Evolutionary conservation across 129 eudicot genomes (phyloP).

Genomic region (Dittrichia graveolens): DNA sequence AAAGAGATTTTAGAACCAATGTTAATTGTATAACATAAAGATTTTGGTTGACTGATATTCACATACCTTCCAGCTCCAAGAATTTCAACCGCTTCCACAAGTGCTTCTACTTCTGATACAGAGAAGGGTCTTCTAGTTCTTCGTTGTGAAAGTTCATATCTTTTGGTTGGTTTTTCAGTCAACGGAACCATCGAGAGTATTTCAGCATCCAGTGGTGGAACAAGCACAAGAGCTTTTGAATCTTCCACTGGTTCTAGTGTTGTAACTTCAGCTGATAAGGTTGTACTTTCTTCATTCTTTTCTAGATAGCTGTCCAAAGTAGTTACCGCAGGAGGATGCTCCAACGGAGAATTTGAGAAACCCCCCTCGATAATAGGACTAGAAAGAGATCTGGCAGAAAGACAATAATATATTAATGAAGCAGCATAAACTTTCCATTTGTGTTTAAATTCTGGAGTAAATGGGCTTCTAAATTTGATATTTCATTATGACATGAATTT

Average conservation of each 20-base stretch:
- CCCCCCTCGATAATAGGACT: conserved; percentile 38
- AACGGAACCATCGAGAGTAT: conserved; percentile 52
- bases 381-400: conserved; percentile 46
- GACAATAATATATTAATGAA: neutral
- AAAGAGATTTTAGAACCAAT: conserved; percentile 2
- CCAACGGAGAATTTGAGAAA: conserved; percentile 32
- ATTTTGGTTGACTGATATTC: neutral
- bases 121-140: conserved; percentile 82
- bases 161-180: conserved; percentile 50
- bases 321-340: conserved; percentile 32
- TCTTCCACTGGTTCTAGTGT: conserved; percentile 42
- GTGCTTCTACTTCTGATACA: conserved; percentile 97
- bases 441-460: conserved; percentile 13
- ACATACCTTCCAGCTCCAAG: conserved; percentile 96
- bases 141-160: conserved; percentile 69
- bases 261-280: conserved; percentile 37
- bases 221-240: conserved; percentile 64
- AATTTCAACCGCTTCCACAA: conserved; percentile 93
- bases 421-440: conserved; percentile 13
- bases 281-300: conserved; percentile 32
- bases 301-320: conserved; percentile 40
- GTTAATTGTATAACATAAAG: neutral
- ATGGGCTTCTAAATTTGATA: neutral
- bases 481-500: too few relatives aligned
- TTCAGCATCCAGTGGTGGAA: conserved; percentile 46